A percentile compares a stretch with the other conserved stretches of the same genome.
Evolutionary conservation across 176 grass and related monocot species (phyloP).

Genomic region (Dactylis glomerata): DNA sequence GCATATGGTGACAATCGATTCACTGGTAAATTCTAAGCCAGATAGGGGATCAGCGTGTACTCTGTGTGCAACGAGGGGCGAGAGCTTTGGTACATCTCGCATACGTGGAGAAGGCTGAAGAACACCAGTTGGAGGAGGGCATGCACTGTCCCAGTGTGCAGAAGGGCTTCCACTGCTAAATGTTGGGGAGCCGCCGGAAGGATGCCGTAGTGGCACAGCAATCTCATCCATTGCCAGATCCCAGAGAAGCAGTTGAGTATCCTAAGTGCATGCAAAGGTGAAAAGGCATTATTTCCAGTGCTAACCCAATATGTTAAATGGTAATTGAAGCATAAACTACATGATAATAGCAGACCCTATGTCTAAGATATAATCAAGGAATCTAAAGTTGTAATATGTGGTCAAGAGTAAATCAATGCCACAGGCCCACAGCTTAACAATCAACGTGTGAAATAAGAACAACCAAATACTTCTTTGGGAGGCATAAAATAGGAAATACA

Average conservation of each 20-base stretch:
- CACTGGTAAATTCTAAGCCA: slow-evolving; percentile 71
- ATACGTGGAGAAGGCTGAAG: slow-evolving; percentile 90
- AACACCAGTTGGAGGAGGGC: slow-evolving; percentile 51
- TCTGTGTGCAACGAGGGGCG: slow-evolving; percentile 69
- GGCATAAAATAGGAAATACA: not conserved
- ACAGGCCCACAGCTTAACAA: not conserved
- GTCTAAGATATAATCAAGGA: slow-evolving; percentile 10
- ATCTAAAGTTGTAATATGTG: slow-evolving; percentile 10
- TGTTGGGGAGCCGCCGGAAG: slow-evolving; percentile 66
- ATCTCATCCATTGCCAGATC: slow-evolving; percentile 87
- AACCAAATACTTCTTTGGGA: not conserved
- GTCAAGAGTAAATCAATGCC: not conserved
- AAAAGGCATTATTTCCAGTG: slow-evolving; percentile 7
- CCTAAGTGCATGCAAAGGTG: slow-evolving; percentile 40
- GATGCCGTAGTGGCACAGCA: slow-evolving; percentile 59
- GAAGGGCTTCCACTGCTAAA: slow-evolving; percentile 71
- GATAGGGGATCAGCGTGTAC: slow-evolving; percentile 73
- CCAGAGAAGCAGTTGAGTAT: slow-evolving; percentile 88
- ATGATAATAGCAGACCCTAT: not conserved
- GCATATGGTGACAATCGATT: slow-evolving; percentile 74
- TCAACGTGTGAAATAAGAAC: slow-evolving; percentile 1
- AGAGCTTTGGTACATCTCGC: slow-evolving; percentile 80
- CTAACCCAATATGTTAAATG: not conserved
- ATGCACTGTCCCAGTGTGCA: slow-evolving; percentile 74
- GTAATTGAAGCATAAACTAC: slow-evolving; percentile 6